Evolutionary conservation across 805 yeast species (phyloP).

Genomic region (Komagataella kurtzmanii): DNA sequence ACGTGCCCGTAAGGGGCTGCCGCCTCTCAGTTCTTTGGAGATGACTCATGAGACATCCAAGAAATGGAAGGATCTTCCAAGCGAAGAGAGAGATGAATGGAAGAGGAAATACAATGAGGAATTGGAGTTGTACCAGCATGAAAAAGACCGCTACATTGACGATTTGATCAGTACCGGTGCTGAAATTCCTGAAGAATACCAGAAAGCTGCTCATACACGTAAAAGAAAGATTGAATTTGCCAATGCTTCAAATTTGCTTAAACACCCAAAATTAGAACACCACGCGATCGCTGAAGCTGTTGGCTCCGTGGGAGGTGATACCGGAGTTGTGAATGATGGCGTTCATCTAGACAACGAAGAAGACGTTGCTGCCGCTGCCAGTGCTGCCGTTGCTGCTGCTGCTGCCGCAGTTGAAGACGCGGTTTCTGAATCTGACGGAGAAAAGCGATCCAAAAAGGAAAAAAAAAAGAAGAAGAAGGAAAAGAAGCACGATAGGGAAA

Average conservation of each 20-base stretch:
- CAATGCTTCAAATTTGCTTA: neutral
- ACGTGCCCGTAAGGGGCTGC: constrained; percentile 42
- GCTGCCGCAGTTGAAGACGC: constrained; percentile 10
- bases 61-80: constrained; percentile 64
- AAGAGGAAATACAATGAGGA: constrained; percentile 42
- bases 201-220: neutral
- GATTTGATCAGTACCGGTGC: constrained; percentile 13
- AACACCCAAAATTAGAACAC: neutral
- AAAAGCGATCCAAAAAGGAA: constrained; percentile 18
- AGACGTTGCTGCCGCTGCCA: constrained; percentile 1
- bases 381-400: constrained; percentile 12
- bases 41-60: constrained; percentile 68
- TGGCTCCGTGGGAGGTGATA: neutral
- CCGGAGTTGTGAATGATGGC: constrained; percentile 4
- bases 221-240: neutral
- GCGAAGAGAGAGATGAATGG: constrained; percentile 62
- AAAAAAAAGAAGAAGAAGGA: constrained; percentile 12
- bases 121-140: constrained; percentile 20
- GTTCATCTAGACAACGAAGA: neutral
- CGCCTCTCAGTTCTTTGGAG: constrained; percentile 61
- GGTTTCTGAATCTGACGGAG: constrained; percentile 4
- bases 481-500: constrained; percentile 2
- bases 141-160: constrained; percentile 15
- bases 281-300: neutral
- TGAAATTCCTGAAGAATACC: neutral